phyloP scores from a whole-genome alignment of 2,329 filamentous ascomycete species.

The Colletotrichum lentis region DNA sequence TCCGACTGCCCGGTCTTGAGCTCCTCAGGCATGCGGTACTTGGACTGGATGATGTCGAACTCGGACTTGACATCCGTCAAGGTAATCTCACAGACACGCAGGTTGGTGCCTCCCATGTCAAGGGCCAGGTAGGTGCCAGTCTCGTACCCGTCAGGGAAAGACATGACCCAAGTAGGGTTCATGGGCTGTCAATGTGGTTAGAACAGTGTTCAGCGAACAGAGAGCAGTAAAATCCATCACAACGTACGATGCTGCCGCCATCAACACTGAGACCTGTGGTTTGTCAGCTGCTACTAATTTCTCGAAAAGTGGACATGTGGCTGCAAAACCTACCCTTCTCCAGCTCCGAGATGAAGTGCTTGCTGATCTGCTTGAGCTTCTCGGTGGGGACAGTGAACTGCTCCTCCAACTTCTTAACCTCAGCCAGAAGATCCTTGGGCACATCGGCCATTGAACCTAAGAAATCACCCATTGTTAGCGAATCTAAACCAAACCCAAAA shows the following conservation, averaged over 20 bases:
- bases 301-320: not conserved
- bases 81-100: constrained; percentile 92
- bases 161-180: constrained; percentile 97
- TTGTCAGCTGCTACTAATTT: constrained; percentile 20
- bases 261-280: constrained; percentile 77
- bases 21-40: constrained; percentile 94
- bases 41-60: constrained; percentile 94
- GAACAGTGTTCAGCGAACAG: constrained; percentile 17
- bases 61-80: constrained; percentile 87
- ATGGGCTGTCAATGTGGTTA: constrained; percentile 72
- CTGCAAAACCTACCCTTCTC: constrained; percentile 71
- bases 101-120: constrained; percentile 96
- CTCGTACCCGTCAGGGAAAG: constrained; percentile 85
- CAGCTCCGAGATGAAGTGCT: constrained; percentile 89
- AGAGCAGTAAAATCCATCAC: not conserved
- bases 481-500: not conserved
- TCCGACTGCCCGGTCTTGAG: constrained; percentile 85
- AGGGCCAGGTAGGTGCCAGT: constrained; percentile 87
- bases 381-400: constrained; percentile 78
- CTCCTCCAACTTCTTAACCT: constrained; percentile 86
- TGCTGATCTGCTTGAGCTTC: constrained; percentile 88
- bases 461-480: constrained; percentile 35
- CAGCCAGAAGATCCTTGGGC: constrained; percentile 79
- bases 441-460: constrained; percentile 90
- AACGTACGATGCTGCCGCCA: constrained; percentile 88